Evolutionary conservation across 257 asterid species (phyloP).

Genomic region (Capsicum chinense): DNA sequence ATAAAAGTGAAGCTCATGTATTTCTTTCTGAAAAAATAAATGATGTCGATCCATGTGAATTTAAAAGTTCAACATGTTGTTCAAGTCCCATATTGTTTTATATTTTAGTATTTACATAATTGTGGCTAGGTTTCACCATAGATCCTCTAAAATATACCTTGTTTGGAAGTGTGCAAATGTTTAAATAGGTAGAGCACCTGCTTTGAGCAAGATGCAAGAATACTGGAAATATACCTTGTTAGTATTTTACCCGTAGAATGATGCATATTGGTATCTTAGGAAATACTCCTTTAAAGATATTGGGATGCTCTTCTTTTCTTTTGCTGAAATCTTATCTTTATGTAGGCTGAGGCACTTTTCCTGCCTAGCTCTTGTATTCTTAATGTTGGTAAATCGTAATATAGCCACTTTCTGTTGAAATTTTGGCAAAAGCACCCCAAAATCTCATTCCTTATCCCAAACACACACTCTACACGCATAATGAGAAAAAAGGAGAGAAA

Average conservation of each 20-base stretch:
- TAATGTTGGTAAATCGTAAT: background rate
- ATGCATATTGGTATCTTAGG: conserved; percentile 15
- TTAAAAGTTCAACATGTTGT: conserved; percentile 6
- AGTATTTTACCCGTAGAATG: background rate
- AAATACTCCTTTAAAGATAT: background rate
- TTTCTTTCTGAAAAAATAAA: conserved; percentile 5
- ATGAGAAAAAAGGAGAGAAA: background rate
- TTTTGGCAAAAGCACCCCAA: background rate
- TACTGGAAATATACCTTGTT: background rate
- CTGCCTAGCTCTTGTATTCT: background rate
- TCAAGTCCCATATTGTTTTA: background rate
- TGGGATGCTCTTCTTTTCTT: background rate
- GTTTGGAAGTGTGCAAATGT: conserved; percentile 15
- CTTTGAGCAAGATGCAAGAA: background rate
- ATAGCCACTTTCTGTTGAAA: background rate
- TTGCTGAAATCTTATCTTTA: background rate
- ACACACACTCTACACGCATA: background rate
- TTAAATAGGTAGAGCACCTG: conserved; percentile 15
- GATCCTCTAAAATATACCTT: background rate
- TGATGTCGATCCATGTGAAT: background rate
- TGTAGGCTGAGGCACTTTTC: conserved; percentile 15
- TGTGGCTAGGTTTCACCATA: background rate
- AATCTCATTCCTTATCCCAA: background rate
- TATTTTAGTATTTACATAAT: background rate
- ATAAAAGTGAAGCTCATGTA: background rate